Evolutionary conservation across 108 stramenopile species (phyloP), one percentile per base, ranked within the genome.

Genomic region (Mayamaea pseudoterrestris): DNA sequence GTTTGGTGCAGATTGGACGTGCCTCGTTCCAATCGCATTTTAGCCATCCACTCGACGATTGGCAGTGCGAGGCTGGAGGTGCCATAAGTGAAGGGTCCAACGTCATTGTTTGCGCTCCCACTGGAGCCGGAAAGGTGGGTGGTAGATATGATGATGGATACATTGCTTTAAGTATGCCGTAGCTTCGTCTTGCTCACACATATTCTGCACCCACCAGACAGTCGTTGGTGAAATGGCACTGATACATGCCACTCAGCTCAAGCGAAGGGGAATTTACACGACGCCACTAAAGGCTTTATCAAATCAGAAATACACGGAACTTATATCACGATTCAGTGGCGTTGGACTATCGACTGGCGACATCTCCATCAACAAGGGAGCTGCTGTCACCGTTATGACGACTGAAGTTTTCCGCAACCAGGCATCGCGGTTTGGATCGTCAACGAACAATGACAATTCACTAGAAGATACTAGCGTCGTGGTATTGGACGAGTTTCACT

Each of bases 401-500:
- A 94, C 93, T 1, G 95, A 94, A 60, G 91, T 96, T 3, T 94
- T 87, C 55, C 70, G 95, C 13, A 96, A 96, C 57, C 93, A 89
- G 62, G 86, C 75, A 2, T 88, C 71, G 81, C 62, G 81, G 50
- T n/a, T n/a, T n/a, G n/a, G n/a, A n/a, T 71, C 72, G 22, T 49
- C 23, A 12, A 50, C 51, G 9, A 17, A 21, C 32, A 51, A 42
- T 34, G 13, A 30, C 41, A 39, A 51, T 30, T 47, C 34, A 45
- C 14, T 56, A 9, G 52, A 71, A 7, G 47, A 22, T 41, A 44
- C 55, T 14, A 66, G 63, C 31, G 81, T 89, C 27, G 58, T 93
- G 11, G 90, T 94, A 18, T 69, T 96, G 55, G 95, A 96, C 50
- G 95, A 96, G 59, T 94, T 96, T 54, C 95, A 96, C 69, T 96